Evolutionary conservation across 805 yeast species (phyloP), one percentile per base, ranked within the genome.

Genomic region (Clavispora santaluciae): DNA sequence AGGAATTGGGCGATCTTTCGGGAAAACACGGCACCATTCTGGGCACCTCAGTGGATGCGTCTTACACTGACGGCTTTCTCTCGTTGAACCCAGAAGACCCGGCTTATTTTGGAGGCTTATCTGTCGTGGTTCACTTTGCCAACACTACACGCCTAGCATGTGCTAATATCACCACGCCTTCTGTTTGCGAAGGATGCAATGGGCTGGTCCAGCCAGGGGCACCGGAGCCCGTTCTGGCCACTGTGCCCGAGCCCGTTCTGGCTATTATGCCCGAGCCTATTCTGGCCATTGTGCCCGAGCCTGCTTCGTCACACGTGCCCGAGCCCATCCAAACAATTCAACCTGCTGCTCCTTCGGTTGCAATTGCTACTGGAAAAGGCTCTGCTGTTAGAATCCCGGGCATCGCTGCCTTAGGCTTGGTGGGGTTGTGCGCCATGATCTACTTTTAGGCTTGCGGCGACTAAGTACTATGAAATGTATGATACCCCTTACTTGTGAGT

Each of bases 1-100:
- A 45, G 42, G 66, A 66, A 50, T 59, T 57, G 26, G 70, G 72
- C 33, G 72, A 68, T 48, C 66, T 68, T 43, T 49, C 69, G 7
- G 71, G 70, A 20, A 66, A 60, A 49, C 67, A 66, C 49, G 73
- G 73, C 17, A 35, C 36, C 33, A 55, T 66, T 35, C 40, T 50
- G n/a, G 61, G 66, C 25, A 50, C 56, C n/a, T 48, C 63, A 11
- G 21, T 47, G 40, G 25, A 53, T 16, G 43, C 57, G 20, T 37
- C 57, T 23, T 58, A 58, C 47, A 44, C 56, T 22, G 71, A 65
- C 43, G 48, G 46, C 10, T 64, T 57, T 46, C 48, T 65, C 35
- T 63, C 69, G 17, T 59, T 65, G 47, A 58, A 62, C 50, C 52
- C 60, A 1, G 45, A 43, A 4, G 45, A 50, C 48, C 38, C 44